Base-by-base conservation (phyloP, 257 asterid genomes). In the Scutellaria barbata region DNA sequence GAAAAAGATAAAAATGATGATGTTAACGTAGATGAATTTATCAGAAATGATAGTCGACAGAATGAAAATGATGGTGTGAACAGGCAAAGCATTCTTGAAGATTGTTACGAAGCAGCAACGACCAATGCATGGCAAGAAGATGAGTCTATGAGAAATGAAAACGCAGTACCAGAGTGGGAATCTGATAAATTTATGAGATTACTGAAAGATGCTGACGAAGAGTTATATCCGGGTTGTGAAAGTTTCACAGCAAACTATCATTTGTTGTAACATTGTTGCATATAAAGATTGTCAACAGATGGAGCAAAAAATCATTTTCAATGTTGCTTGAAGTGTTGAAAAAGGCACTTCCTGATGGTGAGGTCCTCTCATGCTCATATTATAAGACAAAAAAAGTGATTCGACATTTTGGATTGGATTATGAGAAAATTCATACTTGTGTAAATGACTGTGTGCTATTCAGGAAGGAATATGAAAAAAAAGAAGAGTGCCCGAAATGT, bases 211-310 rank as follows among this genome's bases (percentile, higher is more conserved):
- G 66, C 51, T 30, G 51, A 61, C 39, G 39, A 61, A 3, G 51
- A 61, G 14, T 61, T 61, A 61, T 61, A 61, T 40, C 66, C 50
- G 7, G 51, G 50, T 7, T 61, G 66, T 42, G 39, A 61, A 45
- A 39, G 48, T 37, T 61, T 37, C 35, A n/a, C n/a, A 39, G 17
- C 4, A 59, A 37, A 4, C 20, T 59, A 14, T 59, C 66, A 37
- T 59, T 59, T 37, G 1, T 59, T 5, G 47, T 59, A 5, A n/a
- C 66, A n/a, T 11, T 37, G 20, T 35, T 59, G 47, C 47, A 59
- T 11, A 37, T 59, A 12, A 59, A 13, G 7, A 59, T 35, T 13
- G 2, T 35, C 3, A 7, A 8, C n/a, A 35, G 13, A 14, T 59
- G 47, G 66, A 59, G 25, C 2, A 22, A 22, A 1, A 22, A 22